Base-by-base conservation (phyloP, 2,329 filamentous ascomycete species). In the Colletotrichum chlorophyti region DNA sequence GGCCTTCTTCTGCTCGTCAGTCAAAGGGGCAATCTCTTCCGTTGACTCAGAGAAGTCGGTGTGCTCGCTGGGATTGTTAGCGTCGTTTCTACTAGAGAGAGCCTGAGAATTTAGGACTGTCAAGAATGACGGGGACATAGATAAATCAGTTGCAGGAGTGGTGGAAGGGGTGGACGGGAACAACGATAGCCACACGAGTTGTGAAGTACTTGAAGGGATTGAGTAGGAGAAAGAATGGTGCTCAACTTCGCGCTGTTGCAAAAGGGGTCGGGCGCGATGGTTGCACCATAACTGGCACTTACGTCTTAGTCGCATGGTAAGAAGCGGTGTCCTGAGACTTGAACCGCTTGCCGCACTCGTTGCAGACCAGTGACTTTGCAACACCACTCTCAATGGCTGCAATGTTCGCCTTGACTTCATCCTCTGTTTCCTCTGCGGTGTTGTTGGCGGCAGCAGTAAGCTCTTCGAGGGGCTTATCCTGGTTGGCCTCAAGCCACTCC, bases 281-380 rank as follows among this genome's bases (percentile, higher is more conserved):
- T n/a, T n/a, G n/a, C n/a, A n/a, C n/a, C n/a, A n/a, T n/a, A n/a
- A n/a, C n/a, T n/a, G n/a, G n/a, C n/a, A 74, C 83, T 62, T 72
- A 89, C 78, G 91, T 94, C 78, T 96, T 97, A 68, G 86, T 86
- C 27, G 93, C 95, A 72, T 99, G 95, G 72, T 92, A 97, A 68
- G 94, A 89, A 9, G 93, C 95, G 65, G 94, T 86, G 23, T 87
- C 87, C 64, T 89, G 85, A 68, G 86, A 91, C 65, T 91, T 84
- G 76, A 99, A 96, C 71, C 87, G 90, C 82, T 97, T 97, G 70
- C 90, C 90, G 70, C 95, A 99, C 54, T 97, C 94, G 64, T 97
- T 95, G 83, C 95, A 99, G 47, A 96, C 83, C 53, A 98, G 85
- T 45, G 92, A 96, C 68, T 87, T 85, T 53, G 93, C 91, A 67